Evolutionary conservation across 2,329 filamentous ascomycete genomes (phyloP), one percentile per base, ranked within the genome.

Genomic region (Tolypocladium pustulatum): DNA sequence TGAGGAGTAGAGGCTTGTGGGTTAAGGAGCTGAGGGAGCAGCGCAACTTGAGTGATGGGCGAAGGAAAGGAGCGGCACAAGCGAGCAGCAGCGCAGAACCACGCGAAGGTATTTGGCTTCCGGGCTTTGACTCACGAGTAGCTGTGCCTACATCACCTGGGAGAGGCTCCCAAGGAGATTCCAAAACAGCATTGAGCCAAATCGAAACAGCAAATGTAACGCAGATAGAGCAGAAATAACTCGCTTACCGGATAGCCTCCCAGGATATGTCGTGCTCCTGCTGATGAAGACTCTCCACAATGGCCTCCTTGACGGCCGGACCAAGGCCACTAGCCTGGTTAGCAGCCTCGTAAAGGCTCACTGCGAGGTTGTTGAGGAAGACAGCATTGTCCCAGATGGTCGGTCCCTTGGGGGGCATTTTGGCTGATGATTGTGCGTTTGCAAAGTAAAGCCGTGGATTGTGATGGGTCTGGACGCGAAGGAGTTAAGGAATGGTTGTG

Each of bases 191-290:
- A 3, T 38, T 38, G 25, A 15, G 43, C 12, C 25, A 27, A 27
- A 27, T 15, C 22, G 37, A 22, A 36, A 53, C 40, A 13, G 37
- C 30, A 49, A 43, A 27, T 9, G 13, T 56, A 20, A 57, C 37
- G 25, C 22, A 58, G 40, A 52, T 40, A 27, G 58, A 32, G 56
- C 51, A 62, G 41, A 54, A 59, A n/a, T 22, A 13, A 30, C 1
- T 6, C 10, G 68, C 74, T 51, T 71, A 78, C 78, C 77, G 75
- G 55, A 79, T 69, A 1, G 67, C 74, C 36, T 79, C 73, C 75
- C 76, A 79, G 4, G 72, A 74, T n/a, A 74, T 72, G 7, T 61
- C 60, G 56, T 72, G 66, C 9, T 74, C 70, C 7, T 62, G 63
- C 15, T 61, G 49, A n/a, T 66, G 62, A 58, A 78, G 66, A n/a